Evolutionary conservation across 169 alveolate genomes (phyloP).

Genomic region (Amoebophrya sp.): DNA sequence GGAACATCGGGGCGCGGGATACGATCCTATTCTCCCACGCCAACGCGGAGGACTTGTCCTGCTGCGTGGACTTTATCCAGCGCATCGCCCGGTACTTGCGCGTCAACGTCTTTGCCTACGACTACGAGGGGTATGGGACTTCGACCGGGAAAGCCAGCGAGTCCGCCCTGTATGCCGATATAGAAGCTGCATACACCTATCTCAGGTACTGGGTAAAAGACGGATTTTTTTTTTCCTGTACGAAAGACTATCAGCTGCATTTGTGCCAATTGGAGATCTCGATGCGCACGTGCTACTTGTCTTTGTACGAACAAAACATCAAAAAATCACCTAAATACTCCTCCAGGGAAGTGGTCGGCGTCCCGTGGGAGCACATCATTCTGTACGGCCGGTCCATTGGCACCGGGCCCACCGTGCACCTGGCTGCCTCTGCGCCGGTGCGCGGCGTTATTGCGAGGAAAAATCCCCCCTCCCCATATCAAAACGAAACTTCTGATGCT

Average conservation of each 20-base stretch:
- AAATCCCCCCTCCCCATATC: no score
- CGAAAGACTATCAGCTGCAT: no score
- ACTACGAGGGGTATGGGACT: neutral
- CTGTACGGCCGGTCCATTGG: neutral
- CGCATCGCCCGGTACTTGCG: neutral
- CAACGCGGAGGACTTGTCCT: constrained; percentile 77
- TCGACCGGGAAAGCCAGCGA: neutral
- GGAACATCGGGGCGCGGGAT: neutral
- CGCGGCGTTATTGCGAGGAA: no score
- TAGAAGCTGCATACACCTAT: neutral
- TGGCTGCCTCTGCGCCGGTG: no score
- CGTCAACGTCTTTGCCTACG: neutral
- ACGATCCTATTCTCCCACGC: constrained; percentile 73
- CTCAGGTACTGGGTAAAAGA: no score
- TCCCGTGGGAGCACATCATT: neutral
- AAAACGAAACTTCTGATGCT: no score
- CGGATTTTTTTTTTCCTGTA: no score
- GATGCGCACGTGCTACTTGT: no score
- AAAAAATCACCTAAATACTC: no score
- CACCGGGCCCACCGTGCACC: neutral
- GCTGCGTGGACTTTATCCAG: neutral
- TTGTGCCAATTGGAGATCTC: no score
- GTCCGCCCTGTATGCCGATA: neutral
- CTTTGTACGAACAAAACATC: no score
- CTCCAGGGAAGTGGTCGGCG: no score